phyloP scores from a whole-genome alignment of 2,329 filamentous ascomycete genomes.

The Rhinocladiella mackenziei region DNA sequence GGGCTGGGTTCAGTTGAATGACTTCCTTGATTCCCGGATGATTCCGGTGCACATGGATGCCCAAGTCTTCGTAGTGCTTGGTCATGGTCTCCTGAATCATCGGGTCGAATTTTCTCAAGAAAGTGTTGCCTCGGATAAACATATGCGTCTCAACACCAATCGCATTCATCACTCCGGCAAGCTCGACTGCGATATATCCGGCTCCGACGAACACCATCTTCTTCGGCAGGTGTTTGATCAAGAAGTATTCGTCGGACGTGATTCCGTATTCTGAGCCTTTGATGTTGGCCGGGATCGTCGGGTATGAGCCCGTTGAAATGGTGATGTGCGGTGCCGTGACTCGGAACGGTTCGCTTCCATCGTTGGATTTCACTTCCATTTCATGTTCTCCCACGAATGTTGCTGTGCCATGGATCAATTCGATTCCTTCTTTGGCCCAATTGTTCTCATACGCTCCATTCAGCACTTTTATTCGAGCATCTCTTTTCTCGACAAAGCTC shows the following conservation, averaged over 20 bases:
- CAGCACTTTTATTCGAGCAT: slow-evolving; percentile 43
- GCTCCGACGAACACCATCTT: slow-evolving; percentile 50
- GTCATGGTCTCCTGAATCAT: slow-evolving; percentile 53
- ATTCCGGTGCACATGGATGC: slow-evolving; percentile 47
- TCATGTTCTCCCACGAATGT: slow-evolving; percentile 44
- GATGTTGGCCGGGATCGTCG: slow-evolving; percentile 41
- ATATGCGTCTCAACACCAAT: slow-evolving; percentile 49
- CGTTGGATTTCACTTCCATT: slow-evolving; percentile 43
- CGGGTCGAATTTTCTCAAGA: slow-evolving; percentile 51
- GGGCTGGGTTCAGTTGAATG: slow-evolving; percentile 37
- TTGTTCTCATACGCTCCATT: slow-evolving; percentile 50
- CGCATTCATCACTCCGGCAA: slow-evolving; percentile 49
- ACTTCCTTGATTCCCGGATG: slow-evolving; percentile 48
- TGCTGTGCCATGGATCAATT: slow-evolving; percentile 48
- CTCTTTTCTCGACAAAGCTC: slow-evolving; percentile 47
- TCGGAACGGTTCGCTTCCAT: slow-evolving; percentile 38
- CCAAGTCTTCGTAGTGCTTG: slow-evolving; percentile 47
- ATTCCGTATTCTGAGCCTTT: slow-evolving; percentile 49
- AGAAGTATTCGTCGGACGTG: slow-evolving; percentile 51
- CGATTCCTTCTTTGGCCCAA: slow-evolving; percentile 49
- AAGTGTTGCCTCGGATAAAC: slow-evolving; percentile 48
- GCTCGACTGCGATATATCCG: slow-evolving; percentile 51
- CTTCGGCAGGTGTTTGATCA: slow-evolving; percentile 48
- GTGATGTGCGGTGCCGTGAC: slow-evolving; percentile 47
- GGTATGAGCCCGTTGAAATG: slow-evolving; percentile 48